phyloP scores from a whole-genome alignment of 805 yeast genomes.

The Cyberlindnera nakhonratchasimensis region DNA sequence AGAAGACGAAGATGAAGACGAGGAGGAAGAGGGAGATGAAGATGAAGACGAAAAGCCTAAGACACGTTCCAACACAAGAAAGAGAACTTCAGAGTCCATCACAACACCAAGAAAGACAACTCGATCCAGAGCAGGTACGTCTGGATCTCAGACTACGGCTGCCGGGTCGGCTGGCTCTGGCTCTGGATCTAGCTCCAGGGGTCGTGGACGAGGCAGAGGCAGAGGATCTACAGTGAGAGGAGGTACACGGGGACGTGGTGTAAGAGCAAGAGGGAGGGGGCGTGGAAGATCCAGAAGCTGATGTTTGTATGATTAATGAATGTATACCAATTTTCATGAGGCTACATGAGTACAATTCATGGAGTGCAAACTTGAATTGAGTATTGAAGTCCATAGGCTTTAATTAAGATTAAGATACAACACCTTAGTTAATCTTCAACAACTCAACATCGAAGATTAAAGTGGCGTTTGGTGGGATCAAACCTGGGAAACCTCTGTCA shows the following conservation, averaged over 20 bases:
- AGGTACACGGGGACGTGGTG: background rate
- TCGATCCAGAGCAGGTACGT: background rate
- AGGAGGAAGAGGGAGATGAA: constrained; percentile 20
- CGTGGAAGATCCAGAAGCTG: background rate
- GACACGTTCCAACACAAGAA: constrained; percentile 3
- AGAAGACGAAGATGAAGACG: constrained; percentile 9
- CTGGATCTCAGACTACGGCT: background rate
- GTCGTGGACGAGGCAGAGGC: background rate
- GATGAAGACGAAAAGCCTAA: constrained; percentile 7
- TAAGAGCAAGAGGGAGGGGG: background rate
- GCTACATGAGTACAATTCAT: too few relatives aligned
- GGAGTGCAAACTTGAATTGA: too few relatives aligned
- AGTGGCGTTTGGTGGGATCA: constrained; percentile 96
- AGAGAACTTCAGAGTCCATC: constrained; percentile 1
- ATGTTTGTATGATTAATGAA: too few relatives aligned
- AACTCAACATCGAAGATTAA: constrained; percentile 82
- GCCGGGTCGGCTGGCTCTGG: too few relatives aligned
- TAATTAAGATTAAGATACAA: too few relatives aligned
- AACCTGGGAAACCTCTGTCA: constrained; percentile 91
- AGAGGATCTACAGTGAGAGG: background rate
- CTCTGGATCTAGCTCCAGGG: background rate
- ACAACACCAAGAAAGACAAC: constrained; percentile 10
- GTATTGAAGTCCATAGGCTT: too few relatives aligned
- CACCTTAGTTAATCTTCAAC: constrained; percentile 38
- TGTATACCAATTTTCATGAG: too few relatives aligned